Base-by-base conservation (phyloP, 495 filamentous ascomycete genomes). In the Tuber microsphaerosporum region DNA sequence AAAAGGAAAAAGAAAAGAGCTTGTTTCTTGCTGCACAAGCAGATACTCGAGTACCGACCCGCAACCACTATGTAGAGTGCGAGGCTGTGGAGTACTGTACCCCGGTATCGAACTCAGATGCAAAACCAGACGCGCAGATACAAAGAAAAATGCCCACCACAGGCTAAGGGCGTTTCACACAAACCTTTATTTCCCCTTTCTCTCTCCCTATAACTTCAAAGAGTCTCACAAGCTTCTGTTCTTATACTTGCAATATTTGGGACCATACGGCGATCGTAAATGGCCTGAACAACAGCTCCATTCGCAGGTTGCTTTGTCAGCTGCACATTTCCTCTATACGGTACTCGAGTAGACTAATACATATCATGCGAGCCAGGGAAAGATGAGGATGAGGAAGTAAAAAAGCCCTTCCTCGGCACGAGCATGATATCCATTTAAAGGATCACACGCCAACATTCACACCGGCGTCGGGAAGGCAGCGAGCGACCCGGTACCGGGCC, bases 351-450 rank as follows among this genome's bases (percentile, higher is more conserved):
- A 46, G 14, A 46, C 45, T 19, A 65, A 31, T 65, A 17, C n/a
- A 17, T 65, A 65, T 65, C 56, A 31, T 31, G n/a, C 56, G 31
- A 14, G 14, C 0, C 14, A 31, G 26, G 56, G 56, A 65, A 31
- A 12, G n/a, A 14, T 4, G 56, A 10, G 56, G 56, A 17, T 65
- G 56, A 65, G n/a, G 56, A 65, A 56, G 22, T 56, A 56, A 56
- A 31, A 65, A 31, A 31, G 12, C 56, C 56, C 56, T 65, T 65
- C 56, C 56, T 65, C 48, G 22, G 48, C 2, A 56, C n/a, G 48
- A 56, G 48, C n/a, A 65, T 65, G 56, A 65, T 26, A 65, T 31
- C 56, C 56, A 65, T 65, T 65, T 16, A 65, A 65, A 65, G 56
- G n/a, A 31, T 26, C 48, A 65, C n/a, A 65, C n/a, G 6, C 10